Percentiles rank a stretch among this genome's conserved stretches.
These are phyloP conservation scores for Rhinocladiella similis DNA, from an alignment of 2,329 filamentous ascomycete genomes.

Conservation along the genomic window DNA sequence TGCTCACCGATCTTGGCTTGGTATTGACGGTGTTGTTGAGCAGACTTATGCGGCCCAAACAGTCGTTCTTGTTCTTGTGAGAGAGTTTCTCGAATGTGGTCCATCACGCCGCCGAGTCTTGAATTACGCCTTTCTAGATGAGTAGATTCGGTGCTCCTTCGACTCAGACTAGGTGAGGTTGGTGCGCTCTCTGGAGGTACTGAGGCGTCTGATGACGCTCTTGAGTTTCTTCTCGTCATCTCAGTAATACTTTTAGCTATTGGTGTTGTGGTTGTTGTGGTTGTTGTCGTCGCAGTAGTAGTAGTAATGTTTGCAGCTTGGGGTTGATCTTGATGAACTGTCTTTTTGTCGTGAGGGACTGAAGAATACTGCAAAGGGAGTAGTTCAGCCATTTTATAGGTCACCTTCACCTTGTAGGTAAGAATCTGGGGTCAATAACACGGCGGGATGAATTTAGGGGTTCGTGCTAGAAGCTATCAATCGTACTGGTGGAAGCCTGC, in stretches of 20 bases:
- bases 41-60: not conserved
- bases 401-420: not conserved
- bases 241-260: constrained; percentile 9
- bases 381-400: not conserved
- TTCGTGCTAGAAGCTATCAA: not conserved
- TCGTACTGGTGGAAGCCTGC: not conserved
- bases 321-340: not conserved
- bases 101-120: constrained; percentile 18
- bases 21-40: constrained; percentile 6
- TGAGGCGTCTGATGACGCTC: not conserved
- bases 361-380: not conserved
- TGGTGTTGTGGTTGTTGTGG: not conserved
- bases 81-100: constrained; percentile 15
- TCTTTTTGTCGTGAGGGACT: not conserved
- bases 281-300: too few species aligned
- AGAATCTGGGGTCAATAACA: constrained; percentile 1
- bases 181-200: not conserved
- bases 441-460: not conserved
- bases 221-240: constrained; percentile 11
- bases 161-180: not conserved
- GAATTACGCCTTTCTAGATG: constrained; percentile 9
- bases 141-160: constrained; percentile 1
- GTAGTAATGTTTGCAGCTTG: not conserved
- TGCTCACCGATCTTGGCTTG: not conserved
- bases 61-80: constrained; percentile 18